Base-by-base conservation (phyloP, 1,139 yeast species). In the Blastobotrys arbuscula region DNA sequence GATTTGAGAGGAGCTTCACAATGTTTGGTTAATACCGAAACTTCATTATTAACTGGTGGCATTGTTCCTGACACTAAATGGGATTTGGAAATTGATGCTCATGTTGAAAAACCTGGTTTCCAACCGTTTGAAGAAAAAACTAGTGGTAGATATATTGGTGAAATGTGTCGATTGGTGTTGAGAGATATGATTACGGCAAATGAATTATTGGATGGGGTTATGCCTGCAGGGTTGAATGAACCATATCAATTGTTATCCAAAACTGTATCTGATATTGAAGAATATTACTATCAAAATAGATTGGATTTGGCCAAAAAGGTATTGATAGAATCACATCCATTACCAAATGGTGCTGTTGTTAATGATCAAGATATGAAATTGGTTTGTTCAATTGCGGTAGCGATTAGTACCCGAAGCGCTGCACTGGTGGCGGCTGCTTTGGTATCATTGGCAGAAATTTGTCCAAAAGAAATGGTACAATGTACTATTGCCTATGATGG, bases 121-220 rank as follows among this genome's bases (percentile, higher is more conserved):
- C 96, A 89, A 66, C 78, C 89, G 61, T 83, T 87, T 62, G 97
- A 89, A 66, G 85, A 86, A 60, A 77, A 94, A 67, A 84, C 87
- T 40, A 79, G 89, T 53, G 97, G 96, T 28, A 81, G 88, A 82
- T 88, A 84, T 61, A 70, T 88, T 61, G 96, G 96, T 50, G 97
- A 88, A 66, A 74, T 89, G 45, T 73, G 85, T 51, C 75, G 97
- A 60, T 80, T 81, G 44, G 73, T 82, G 10, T 65, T 88, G 46
- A 71, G 84, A 33, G 95, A 87, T 57, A 68, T 81, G 57, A 75
- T 90, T 65, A 70, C 81, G 56, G 82, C 86, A 23, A 44, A 47
- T 34, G 45, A 56, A 79, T 89, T 16, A 15, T 55, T 55, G 34
- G 48, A 82, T 62, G 78, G 95, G 62, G 44, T 57, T 3, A 41